Evolutionary conservation across 148 eudicot genomes (phyloP).

Genomic region (Spergularia bocconei): DNA sequence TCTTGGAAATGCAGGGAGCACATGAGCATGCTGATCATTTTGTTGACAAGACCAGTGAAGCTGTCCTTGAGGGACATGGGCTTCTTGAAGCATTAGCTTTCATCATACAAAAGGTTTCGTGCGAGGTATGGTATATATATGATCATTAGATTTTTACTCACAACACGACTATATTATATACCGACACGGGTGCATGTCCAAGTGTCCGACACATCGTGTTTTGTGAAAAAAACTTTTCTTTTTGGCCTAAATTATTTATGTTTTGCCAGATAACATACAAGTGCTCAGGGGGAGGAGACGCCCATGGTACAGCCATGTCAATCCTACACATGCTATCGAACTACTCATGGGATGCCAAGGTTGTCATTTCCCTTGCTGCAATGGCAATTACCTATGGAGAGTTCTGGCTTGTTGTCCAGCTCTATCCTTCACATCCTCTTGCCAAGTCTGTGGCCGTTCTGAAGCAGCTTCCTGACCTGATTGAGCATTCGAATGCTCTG

Average conservation of each 20-base stretch:
- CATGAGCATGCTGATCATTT: slow-evolving; percentile 29
- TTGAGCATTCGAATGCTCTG: slow-evolving; percentile 50
- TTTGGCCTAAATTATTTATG: neutral
- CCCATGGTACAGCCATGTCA: slow-evolving; percentile 70
- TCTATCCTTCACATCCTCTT: slow-evolving; percentile 46
- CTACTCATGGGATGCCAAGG: slow-evolving; percentile 89
- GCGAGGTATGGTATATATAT: slow-evolving; percentile 51
- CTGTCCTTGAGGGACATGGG: slow-evolving; percentile 40
- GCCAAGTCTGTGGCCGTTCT: slow-evolving; percentile 82
- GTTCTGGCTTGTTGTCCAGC: slow-evolving; percentile 73
- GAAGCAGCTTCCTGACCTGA: slow-evolving; percentile 65
- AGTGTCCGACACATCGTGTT: too few relatives aligned
- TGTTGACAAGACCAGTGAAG: slow-evolving; percentile 39
- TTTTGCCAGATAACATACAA: slow-evolving; percentile 69
- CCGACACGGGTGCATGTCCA: too few relatives aligned
- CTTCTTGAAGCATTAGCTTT: slow-evolving; percentile 62
- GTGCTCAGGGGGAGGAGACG: slow-evolving; percentile 77
- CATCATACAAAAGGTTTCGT: slow-evolving; percentile 63
- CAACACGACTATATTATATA: too few relatives aligned
- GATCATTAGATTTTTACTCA: neutral
- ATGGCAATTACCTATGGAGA: slow-evolving; percentile 74
- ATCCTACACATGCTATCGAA: slow-evolving; percentile 57
- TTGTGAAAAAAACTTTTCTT: too few relatives aligned
- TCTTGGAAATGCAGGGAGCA: slow-evolving; percentile 40
- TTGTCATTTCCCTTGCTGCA: slow-evolving; percentile 69